Evolutionary conservation across 1,284 basidiomycete species (phyloP).

Genomic region (Thelephora terrestris): DNA sequence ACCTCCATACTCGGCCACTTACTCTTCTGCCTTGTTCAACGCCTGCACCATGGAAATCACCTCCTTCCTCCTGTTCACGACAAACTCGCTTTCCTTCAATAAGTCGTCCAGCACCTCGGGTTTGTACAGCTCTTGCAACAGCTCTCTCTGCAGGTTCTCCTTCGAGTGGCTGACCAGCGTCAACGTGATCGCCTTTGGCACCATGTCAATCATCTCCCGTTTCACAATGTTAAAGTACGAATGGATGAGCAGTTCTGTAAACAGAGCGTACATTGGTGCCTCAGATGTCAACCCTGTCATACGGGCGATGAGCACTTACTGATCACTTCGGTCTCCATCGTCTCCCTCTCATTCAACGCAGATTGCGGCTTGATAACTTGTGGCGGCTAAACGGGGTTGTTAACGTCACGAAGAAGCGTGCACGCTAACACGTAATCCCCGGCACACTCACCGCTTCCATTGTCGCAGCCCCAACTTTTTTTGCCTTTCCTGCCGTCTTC

Average conservation of each 20-base stretch:
- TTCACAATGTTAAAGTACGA: slow-evolving; percentile 98
- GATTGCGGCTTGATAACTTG: slow-evolving; percentile 83
- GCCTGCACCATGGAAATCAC: slow-evolving; percentile 83
- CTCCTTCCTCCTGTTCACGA: slow-evolving; percentile 81
- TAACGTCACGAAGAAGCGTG: background rate
- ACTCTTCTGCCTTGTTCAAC: slow-evolving; percentile 89
- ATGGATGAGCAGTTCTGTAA: slow-evolving; percentile 75
- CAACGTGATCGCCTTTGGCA: slow-evolving; percentile 93
- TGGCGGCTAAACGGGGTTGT: slow-evolving; percentile 50
- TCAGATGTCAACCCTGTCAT: background rate
- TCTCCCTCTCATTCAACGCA: slow-evolving; percentile 91
- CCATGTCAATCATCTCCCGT: slow-evolving; percentile 99
- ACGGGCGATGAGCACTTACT: slow-evolving; percentile 49
- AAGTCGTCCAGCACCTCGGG: slow-evolving; percentile 87
- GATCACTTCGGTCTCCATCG: slow-evolving; percentile 99
- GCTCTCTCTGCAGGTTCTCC: slow-evolving; percentile 85
- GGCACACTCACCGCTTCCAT: slow-evolving; percentile 66
- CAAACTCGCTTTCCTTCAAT: slow-evolving; percentile 84
- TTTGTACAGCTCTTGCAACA: slow-evolving; percentile 85
- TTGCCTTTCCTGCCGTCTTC: slow-evolving; percentile 39
- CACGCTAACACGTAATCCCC: slow-evolving; percentile 2
- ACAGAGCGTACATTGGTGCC: background rate
- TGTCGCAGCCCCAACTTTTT: slow-evolving; percentile 68
- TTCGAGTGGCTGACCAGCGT: slow-evolving; percentile 91
- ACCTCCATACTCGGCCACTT: slow-evolving; percentile 24